Evolutionary conservation across 2,329 filamentous ascomycete genomes (phyloP), one percentile per base, ranked within the genome.

Genomic region (Xylaria polymorpha): DNA sequence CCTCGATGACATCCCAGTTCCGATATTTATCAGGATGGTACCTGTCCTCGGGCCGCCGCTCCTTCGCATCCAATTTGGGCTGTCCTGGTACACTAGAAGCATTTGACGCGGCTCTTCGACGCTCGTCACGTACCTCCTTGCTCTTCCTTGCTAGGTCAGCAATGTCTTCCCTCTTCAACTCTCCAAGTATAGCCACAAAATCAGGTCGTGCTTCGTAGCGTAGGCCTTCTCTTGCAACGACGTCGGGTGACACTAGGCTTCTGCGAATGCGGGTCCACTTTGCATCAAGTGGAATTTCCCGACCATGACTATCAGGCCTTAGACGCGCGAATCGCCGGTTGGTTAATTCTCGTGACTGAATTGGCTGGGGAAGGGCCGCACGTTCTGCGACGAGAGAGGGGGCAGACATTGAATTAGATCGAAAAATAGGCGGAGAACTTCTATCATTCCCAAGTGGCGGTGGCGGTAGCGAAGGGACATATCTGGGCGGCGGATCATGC

Each of bases 171-270:
- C 82, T 82, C 1, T 81, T 81, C 2, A 90, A 80, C 15, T 85
- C 80, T 4, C 89, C 89, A 0, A 91, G 82, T 4, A 91, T 79
- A 14, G 88, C 88, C 2, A 90, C 87, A 67, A 87, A 90, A 1
- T 86, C 83, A 0, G 87, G 87, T 1, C 86, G 83, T 10, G 88
- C 88, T 76, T 90, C 88, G 73, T 88, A 90, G 10, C 88, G 84
- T 25, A 88, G 82, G 14, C 86, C 84, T 4, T 87, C 86, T 50
- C 83, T 80, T 46, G 84, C 81, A 3, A 90, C 80, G 0, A 89
- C 86, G 71, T 88, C 87, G 5, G 85, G 84, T n/a, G 87, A 89
- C 9, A 90, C 83, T 0, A 88, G 80, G 1, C 80, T 80, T 14
- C 88, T 83, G 64, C 81, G 83, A 41, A 90, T 87, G 65, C 83